Percentiles rank a stretch among this genome's conserved stretches.
phyloP scores from a whole-genome alignment of 495 filamentous ascomycete genomes.

The Chaetomidium leptoderma region DNA sequence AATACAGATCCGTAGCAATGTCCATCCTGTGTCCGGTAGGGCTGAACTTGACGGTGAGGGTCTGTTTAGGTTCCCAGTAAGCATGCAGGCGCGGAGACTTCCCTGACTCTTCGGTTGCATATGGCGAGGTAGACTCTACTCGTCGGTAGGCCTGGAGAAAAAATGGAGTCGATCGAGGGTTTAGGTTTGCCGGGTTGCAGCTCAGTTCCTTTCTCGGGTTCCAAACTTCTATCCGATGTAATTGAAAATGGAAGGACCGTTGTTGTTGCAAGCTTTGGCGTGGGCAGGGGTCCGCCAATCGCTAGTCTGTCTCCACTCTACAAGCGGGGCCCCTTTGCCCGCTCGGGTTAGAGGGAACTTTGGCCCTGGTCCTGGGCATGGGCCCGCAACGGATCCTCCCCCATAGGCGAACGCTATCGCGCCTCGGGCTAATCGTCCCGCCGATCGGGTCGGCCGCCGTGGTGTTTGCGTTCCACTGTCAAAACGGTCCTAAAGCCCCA shows the following conservation, averaged over 20 bases:
- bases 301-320: neutral
- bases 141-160: neutral
- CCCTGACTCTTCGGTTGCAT: too few species aligned
- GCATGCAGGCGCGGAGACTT: neutral
- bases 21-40: conserved; percentile 7
- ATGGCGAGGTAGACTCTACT: too few species aligned
- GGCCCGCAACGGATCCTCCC: neutral
- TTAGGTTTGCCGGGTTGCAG: neutral
- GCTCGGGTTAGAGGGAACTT: conserved; percentile 8
- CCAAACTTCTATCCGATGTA: neutral
- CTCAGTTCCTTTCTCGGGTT: neutral
- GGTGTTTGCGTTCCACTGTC: neutral
- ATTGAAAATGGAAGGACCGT: conserved; percentile 16
- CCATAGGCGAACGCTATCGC: neutral
- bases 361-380: neutral
- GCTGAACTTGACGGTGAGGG: neutral
- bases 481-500: neutral
- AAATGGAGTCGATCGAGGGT: too few species aligned
- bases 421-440: conserved; percentile 12
- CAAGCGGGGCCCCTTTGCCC: neutral
- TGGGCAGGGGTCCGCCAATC: conserved; percentile 2
- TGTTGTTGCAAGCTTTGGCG: conserved; percentile 11
- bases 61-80: neutral
- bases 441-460: neutral
- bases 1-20: too few species aligned